Conservation (phyloP, 768 basidiomycete species). For the Filobasidium floriforme region DNA sequence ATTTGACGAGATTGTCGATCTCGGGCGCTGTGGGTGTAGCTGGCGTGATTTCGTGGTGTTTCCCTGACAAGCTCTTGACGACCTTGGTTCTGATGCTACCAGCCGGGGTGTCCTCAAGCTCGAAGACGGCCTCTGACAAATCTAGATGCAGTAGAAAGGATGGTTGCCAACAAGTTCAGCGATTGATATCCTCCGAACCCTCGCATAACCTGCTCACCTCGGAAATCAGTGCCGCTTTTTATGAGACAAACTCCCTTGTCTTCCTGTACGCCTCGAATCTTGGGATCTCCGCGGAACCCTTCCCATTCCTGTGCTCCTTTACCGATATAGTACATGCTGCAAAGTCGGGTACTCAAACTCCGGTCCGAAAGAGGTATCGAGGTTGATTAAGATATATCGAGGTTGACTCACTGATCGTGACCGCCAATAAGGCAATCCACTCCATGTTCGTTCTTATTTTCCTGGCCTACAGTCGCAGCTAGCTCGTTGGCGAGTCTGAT, state of each 20-base stretch:
- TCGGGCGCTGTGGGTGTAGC: conserved; percentile 54
- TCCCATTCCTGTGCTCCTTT: conserved; percentile 38
- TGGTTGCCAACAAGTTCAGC: too few relatives aligned
- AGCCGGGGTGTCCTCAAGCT: conserved; percentile 55
- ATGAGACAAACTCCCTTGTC: conserved; percentile 47
- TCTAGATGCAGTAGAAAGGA: too few relatives aligned
- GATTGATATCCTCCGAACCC: too few relatives aligned
- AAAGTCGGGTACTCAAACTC: too few relatives aligned
- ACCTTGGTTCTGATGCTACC: conserved; percentile 61
- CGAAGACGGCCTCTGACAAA: conserved; percentile 64
- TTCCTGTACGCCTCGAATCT: conserved; percentile 30
- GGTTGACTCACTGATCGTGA: conserved; percentile 59
- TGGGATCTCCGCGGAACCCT: conserved; percentile 34
- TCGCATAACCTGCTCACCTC: too few relatives aligned
- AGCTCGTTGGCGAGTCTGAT: conserved; percentile 40
- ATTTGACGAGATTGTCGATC: conserved; percentile 57
- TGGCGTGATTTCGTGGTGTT: conserved; percentile 58
- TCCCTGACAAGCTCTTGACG: conserved; percentile 60
- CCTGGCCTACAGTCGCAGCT: conserved; percentile 41
- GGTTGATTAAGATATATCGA: conserved; percentile 1
- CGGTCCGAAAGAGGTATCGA: background rate
- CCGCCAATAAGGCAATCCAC: conserved; percentile 78
- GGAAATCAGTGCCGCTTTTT: conserved; percentile 85
- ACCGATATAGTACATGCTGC: conserved; percentile 31
- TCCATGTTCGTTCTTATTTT: conserved; percentile 59